Base-by-base conservation (phyloP, 2,329 filamentous ascomycete species). In the Colletotrichum lindemuthianum region DNA sequence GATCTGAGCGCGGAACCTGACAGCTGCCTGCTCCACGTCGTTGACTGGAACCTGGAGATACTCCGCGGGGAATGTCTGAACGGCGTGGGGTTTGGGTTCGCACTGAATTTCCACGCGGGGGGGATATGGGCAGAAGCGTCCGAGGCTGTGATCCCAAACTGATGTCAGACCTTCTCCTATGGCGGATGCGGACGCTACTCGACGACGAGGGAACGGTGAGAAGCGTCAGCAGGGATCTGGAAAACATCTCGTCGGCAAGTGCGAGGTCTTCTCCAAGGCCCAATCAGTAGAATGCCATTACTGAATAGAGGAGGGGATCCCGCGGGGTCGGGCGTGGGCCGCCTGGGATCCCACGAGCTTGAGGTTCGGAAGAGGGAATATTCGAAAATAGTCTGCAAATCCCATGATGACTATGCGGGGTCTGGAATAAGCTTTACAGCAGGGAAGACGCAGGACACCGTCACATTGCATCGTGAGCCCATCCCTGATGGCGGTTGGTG, bases 321-420 rank as follows among this genome's bases (percentile, higher is more conserved):
- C 61, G 57, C 51, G 60, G 61, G 57, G 56, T 55, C 47, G 33
- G 45, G 51, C 43, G 24, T 13, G 24, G 9, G 34, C n/a, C 41
- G 50, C 61, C 55, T 55, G 45, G 45, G 47, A 10, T 53, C 45
- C n/a, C 37, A 33, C 37, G 32, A 47, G 32, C 45, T 16, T 36
- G 33, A 16, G n/a, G 8, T 37, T 52, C 58, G 15, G 61, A 65
- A 61, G 49, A 47, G 57, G 57, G 40, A 65, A 65, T 65, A 45
- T 34, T 60, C 40, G 47, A 65, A 50, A 56, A 47, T 47, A 51
- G 57, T 61, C 40, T 65, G 61, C 61, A 40, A 65, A 65, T 56
- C 61, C 50, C 61, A 61, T 65, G 61, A 61, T 52, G 61, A 55
- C 11, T 33, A n/a, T 49, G 60, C 60, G 57, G 57, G 61, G 50